Evolutionary conservation across 23 red algal species (phyloP).

Genomic region (Gracilariopsis chorda): DNA sequence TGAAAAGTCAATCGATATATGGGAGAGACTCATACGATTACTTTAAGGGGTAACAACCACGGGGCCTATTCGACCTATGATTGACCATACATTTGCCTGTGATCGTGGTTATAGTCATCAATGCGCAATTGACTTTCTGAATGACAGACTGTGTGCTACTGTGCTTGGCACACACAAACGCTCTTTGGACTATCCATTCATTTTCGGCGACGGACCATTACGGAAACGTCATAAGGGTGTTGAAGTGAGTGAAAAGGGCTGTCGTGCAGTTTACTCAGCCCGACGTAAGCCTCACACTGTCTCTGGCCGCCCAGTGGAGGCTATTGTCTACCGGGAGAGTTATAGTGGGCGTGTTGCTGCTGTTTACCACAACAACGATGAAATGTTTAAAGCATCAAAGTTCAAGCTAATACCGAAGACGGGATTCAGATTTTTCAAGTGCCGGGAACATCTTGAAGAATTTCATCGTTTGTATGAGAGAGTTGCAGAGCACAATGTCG

Average conservation of each 20-base stretch:
- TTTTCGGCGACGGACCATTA: slow-evolving; percentile 7
- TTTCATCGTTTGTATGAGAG: no score
- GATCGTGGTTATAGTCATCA: neutral
- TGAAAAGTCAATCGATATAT: neutral
- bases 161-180: neutral
- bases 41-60: neutral
- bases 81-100: neutral
- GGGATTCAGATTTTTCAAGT: neutral
- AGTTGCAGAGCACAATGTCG: no score
- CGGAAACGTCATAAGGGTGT: neutral
- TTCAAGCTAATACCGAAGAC: neutral
- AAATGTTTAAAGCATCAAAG: neutral
- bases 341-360: neutral
- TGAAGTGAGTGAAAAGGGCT: neutral
- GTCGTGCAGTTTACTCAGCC: slow-evolving; percentile 12
- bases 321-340: neutral
- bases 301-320: neutral
- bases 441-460: neutral
- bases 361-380: neutral
- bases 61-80: neutral
- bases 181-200: neutral
- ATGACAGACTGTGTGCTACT: neutral
- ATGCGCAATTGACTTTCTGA: neutral
- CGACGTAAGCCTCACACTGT: neutral
- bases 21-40: neutral